These are phyloP conservation scores for Lyophyllum semitale DNA, from an alignment of 768 basidiomycete species.

Conservation along the genomic window DNA sequence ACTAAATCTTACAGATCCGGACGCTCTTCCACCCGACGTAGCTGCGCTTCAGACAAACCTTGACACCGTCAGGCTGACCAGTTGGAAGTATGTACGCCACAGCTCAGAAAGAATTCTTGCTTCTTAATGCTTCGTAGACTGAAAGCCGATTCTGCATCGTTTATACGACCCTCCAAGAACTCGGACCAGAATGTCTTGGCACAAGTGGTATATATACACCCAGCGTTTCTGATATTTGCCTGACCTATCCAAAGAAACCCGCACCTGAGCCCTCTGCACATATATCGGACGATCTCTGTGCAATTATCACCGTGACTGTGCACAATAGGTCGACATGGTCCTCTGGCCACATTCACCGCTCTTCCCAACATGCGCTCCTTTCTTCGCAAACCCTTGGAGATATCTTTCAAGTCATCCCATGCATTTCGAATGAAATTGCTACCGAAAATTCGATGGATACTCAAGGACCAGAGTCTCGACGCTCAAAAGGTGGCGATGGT, in stretches of 20 bases:
- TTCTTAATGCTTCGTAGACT: conserved; percentile 23
- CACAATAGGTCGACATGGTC: conserved; percentile 65
- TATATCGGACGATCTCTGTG: conserved; percentile 31
- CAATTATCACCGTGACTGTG: conserved; percentile 59
- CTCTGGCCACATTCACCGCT: conserved; percentile 56
- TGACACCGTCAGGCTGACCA: conserved; percentile 51
- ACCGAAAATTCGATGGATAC: conserved; percentile 36
- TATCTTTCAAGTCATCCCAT: conserved; percentile 59
- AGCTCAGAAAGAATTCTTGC: background rate
- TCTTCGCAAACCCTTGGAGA: conserved; percentile 77
- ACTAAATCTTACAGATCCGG: conserved; percentile 34
- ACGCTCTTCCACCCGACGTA: conserved; percentile 48
- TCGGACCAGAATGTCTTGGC: conserved; percentile 65
- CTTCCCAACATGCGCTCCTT: conserved; percentile 68
- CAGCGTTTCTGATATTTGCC: background rate
- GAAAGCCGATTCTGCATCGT: conserved; percentile 52
- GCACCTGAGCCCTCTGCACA: conserved; percentile 21
- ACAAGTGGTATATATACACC: conserved; percentile 34
- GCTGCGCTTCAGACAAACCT: conserved; percentile 49
- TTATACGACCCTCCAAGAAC: conserved; percentile 64
- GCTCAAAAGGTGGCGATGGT: conserved; percentile 26
- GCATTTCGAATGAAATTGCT: conserved; percentile 57
- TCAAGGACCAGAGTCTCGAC: conserved; percentile 28
- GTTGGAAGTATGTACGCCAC: conserved; percentile 57
- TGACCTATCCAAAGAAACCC: conserved; percentile 24